Evolutionary conservation across 176 grass and related monocot species (phyloP).

Genomic region (Oryza nivara): DNA sequence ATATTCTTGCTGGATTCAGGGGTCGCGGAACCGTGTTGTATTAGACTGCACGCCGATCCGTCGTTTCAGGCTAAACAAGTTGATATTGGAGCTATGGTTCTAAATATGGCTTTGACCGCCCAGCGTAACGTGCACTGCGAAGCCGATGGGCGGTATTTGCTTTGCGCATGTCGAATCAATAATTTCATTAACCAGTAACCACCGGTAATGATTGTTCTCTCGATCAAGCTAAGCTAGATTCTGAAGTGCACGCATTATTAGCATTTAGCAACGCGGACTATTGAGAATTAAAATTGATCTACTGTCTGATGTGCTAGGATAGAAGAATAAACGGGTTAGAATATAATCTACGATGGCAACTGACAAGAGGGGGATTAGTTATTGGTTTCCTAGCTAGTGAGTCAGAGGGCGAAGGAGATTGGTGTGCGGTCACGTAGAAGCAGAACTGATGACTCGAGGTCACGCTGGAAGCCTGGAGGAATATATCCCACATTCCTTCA

Average conservation of each 20-base stretch:
- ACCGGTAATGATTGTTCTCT: neutral
- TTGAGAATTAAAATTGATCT: neutral
- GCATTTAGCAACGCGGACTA: neutral
- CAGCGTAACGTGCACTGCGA: neutral
- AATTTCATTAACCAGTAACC: no score
- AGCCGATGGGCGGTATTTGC: neutral
- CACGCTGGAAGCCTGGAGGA: neutral
- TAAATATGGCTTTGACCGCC: neutral
- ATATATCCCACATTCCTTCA: no score
- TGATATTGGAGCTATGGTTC: no score
- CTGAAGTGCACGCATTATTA: neutral
- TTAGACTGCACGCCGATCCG: neutral
- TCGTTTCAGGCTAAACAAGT: neutral
- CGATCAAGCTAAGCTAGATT: neutral
- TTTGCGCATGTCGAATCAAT: neutral
- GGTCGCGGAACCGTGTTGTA: neutral
- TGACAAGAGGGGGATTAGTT: neutral
- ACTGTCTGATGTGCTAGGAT: no score
- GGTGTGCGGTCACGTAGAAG: neutral
- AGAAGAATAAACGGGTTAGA: neutral
- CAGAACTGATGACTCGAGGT: neutral
- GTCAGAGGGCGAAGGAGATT: neutral
- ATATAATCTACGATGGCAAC: neutral
- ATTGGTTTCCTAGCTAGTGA: neutral
- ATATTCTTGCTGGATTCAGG: neutral